Base-by-base conservation (phyloP, 2,329 filamentous ascomycete genomes). In the Clarireedia paspali region DNA sequence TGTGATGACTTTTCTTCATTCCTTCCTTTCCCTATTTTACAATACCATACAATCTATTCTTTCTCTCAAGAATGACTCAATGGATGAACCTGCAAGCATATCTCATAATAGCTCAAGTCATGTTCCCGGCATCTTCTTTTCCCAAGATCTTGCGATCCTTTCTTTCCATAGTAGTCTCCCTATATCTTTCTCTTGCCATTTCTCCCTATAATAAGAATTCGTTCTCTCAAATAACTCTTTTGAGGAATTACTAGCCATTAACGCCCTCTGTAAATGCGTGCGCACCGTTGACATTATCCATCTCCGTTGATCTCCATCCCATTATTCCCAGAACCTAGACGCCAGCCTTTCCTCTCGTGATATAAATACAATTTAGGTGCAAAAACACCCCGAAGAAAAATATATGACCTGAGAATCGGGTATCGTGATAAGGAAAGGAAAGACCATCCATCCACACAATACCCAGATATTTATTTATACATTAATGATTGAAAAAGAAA, bases 181-280 rank as follows among this genome's bases (percentile, higher is more conserved):
- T 20, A 17, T 20, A 20, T 42, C 39, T 42, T 42, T 20, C 39
- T 42, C 27, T 49, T 45, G 30, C 20, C 42, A 7, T 56, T 9
- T 46, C 42, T 46, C 58, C 47, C 56, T 40, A 46, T 56, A 38
- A 42, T 23, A 53, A 27, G 30, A 34, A 39, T 34, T 24, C 49
- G 40, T 56, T 47, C 54, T 56, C 54, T 53, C 49, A 12, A 52
- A 52, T 34, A 34, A 34, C 34, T 53, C 46, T 52, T 34, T 53
- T 44, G 50, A 60, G 55, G 56, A 60, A 55, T 47, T 39, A 52
- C 60, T 55, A 56, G 42, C 55, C 61, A 58, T 57, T 49, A 54
- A 64, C 62, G 57, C 62, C 62, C 23, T 34, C 20, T 64, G 56
- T 63, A 63, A 63, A 63, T 64, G 62, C 62, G 53, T 46, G 45